A percentile compares a stretch with the other conserved stretches of the same genome.
Conservation (phyloP, 805 yeast genomes). For the Groenewaldozyma tartarivorans region DNA sequence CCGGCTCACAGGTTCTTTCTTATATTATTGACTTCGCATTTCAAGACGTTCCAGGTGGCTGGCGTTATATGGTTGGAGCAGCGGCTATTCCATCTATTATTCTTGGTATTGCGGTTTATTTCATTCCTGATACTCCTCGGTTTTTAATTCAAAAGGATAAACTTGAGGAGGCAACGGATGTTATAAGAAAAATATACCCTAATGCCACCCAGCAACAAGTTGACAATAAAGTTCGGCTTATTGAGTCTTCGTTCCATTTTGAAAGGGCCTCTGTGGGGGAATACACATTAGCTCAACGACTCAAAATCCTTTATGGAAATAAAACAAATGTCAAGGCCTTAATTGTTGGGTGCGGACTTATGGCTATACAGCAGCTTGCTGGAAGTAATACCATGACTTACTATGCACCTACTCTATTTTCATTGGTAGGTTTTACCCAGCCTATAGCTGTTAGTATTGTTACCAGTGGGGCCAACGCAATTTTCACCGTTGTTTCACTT, state of each 20-base stretch:
- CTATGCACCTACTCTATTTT: constrained; percentile 85
- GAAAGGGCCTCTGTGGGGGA: constrained; percentile 12
- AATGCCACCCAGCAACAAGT: constrained; percentile 57
- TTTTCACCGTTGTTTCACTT: constrained; percentile 79
- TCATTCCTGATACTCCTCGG: constrained; percentile 94
- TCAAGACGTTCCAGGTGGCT: constrained; percentile 63
- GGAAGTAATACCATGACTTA: constrained; percentile 97
- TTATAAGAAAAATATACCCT: constrained; percentile 52
- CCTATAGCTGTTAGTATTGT: constrained; percentile 93
- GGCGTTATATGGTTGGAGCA: constrained; percentile 88
- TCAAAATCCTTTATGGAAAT: constrained; percentile 22
- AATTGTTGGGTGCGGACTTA: constrained; percentile 83
- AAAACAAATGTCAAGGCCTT: constrained; percentile 75
- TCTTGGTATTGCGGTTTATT: constrained; percentile 68
- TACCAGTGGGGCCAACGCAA: constrained; percentile 89
- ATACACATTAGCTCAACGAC: constrained; percentile 10
- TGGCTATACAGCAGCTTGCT: constrained; percentile 93
- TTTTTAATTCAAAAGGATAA: constrained; percentile 67
- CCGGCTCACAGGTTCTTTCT: constrained; percentile 92
- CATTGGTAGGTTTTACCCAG: constrained; percentile 79
- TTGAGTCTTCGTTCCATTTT: constrained; percentile 22
- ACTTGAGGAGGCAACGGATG: constrained; percentile 54
- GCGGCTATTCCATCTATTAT: constrained; percentile 78
- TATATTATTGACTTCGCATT: constrained; percentile 82
- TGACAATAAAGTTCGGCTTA: constrained; percentile 61